Evolutionary conservation across 306 rosid genomes (phyloP).

Genomic region (Prunus kanzakura): DNA sequence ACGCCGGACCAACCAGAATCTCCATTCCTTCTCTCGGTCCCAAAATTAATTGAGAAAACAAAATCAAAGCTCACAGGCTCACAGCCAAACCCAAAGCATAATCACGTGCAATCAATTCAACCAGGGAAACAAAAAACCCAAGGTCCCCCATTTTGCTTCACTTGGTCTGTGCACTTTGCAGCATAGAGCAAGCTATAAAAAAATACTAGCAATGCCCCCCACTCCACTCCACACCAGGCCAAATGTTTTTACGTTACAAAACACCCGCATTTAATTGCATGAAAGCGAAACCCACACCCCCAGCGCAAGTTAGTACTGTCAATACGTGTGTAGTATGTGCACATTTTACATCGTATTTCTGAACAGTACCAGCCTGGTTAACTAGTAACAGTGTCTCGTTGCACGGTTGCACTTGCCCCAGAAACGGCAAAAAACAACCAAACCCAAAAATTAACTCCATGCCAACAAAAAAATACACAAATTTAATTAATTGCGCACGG

Average conservation of each 20-base stretch:
- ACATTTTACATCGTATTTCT: background rate
- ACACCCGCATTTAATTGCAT: conserved; percentile 30
- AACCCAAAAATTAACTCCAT: background rate
- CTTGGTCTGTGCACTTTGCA: conserved; percentile 2
- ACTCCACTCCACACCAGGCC: background rate
- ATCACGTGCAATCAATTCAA: conserved; percentile 27
- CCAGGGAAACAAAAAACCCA: background rate
- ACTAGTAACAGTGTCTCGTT: conserved; percentile 14
- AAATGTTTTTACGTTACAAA: conserved; percentile 5
- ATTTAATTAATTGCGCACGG: background rate
- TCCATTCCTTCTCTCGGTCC: conserved; percentile 16
- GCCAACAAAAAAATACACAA: background rate
- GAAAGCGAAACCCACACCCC: conserved; percentile 4
- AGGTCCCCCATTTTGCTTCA: conserved; percentile 23
- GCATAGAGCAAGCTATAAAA: background rate
- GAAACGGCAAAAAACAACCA: conserved; percentile 16
- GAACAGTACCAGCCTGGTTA: conserved; percentile 28
- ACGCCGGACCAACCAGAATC: conserved; percentile 14
- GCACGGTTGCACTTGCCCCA: conserved; percentile 15
- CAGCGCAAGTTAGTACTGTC: conserved; percentile 12
- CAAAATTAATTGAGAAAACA: conserved; percentile 8
- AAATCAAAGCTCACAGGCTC: background rate
- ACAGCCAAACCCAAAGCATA: background rate
- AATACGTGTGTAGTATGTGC: background rate
- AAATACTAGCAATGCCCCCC: background rate